phyloP scores from a whole-genome alignment of 2,329 filamentous ascomycete species.

The Trichoderma sp. region DNA sequence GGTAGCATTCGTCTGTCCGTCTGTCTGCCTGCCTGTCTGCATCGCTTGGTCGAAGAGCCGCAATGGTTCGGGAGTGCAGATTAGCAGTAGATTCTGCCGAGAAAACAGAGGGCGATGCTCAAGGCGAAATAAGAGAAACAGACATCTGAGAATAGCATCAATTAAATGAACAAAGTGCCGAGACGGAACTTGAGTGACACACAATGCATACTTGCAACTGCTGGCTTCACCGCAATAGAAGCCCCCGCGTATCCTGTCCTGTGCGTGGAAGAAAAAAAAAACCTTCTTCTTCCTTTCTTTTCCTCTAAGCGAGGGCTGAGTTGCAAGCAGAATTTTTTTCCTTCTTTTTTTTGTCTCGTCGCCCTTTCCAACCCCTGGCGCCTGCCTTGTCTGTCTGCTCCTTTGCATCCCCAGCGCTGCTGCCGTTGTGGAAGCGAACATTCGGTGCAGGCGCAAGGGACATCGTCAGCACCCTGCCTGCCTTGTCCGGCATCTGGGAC shows the following conservation, averaged over 20 bases:
- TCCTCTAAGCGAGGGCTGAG: neutral
- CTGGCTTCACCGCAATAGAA: too few species aligned
- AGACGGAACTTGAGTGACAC: too few species aligned
- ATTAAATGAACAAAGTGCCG: too few species aligned
- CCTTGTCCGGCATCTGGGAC: neutral
- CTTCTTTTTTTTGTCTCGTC: neutral
- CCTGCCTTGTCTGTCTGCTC: neutral
- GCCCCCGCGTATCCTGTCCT: neutral
- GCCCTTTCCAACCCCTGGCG: constrained; percentile 15
- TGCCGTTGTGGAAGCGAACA: constrained; percentile 11
- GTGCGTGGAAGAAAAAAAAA: neutral
- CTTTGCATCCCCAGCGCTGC: neutral
- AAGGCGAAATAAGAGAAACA: too few species aligned
- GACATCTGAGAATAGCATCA: too few species aligned
- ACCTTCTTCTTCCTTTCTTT: neutral
- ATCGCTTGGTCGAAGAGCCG: neutral
- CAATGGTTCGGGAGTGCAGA: neutral
- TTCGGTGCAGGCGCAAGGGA: constrained; percentile 3
- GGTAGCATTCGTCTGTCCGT: constrained; percentile 1
- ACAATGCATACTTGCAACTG: too few species aligned
- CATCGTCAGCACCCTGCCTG: neutral
- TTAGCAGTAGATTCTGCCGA: neutral
- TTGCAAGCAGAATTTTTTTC: neutral
- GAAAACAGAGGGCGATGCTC: too few species aligned
- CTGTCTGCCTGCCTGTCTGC: neutral